Conservation (phyloP, 176 grass and related monocot genomes). For the Dendrocalamus sinicus region DNA sequence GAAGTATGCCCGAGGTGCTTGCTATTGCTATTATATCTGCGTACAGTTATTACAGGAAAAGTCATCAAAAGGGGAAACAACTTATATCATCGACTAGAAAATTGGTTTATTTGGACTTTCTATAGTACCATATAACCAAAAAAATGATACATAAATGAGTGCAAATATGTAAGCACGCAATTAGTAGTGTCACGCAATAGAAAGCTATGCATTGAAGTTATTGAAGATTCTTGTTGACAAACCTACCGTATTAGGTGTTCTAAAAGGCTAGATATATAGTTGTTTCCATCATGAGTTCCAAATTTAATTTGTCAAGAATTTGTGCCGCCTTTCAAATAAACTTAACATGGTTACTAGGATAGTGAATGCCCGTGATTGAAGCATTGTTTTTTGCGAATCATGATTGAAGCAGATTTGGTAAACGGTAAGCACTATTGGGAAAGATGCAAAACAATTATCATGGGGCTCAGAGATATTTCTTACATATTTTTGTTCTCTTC, state of each 20-base stretch:
- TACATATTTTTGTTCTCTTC: not conserved
- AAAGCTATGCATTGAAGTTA: not conserved
- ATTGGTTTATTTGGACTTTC: not conserved
- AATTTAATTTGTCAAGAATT: not conserved
- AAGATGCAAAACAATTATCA: not conserved
- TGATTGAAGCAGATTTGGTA: not conserved
- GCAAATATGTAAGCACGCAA: not conserved
- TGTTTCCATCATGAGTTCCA: not conserved
- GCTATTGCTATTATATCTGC: slow-evolving; percentile 29
- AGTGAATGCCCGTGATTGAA: not conserved
- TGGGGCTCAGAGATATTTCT: not conserved
- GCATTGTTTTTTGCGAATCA: too few relatives aligned
- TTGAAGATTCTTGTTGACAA: not conserved
- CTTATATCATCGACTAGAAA: not conserved
- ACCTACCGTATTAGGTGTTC: not conserved
- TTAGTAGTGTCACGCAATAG: not conserved
- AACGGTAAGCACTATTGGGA: not conserved
- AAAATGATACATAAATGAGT: not conserved
- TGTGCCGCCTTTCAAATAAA: not conserved
- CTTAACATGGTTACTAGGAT: not conserved
- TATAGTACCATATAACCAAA: not conserved
- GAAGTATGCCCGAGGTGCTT: not conserved
- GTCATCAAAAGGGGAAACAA: not conserved
- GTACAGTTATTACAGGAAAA: not conserved
- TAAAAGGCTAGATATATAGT: not conserved